Base-by-base conservation (phyloP, 306 rosid genomes). In the Trifolium dubium region DNA sequence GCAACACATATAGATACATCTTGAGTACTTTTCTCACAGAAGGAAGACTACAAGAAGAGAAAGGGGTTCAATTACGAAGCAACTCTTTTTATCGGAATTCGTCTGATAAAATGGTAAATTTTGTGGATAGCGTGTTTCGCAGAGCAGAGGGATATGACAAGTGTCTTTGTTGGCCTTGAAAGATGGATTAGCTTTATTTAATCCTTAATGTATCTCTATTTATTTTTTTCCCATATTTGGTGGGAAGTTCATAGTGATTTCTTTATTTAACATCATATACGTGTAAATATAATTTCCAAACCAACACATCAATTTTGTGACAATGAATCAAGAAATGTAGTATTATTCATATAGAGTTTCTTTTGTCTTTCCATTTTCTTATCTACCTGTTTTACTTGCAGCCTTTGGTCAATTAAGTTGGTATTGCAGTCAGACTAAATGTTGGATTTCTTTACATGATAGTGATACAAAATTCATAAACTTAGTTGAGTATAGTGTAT, bases 261-360 rank as follows among this genome's bases (percentile, higher is more conserved):
- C 82, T 55, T 77, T 46, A 23, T 32, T 73, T 80, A 77, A 53
- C 73, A 66, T 51, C 73, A 7, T 64, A 79, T 82, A 82, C 83
- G 32, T 81, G 97, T 85, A 84, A 81, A 91, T 88, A 64, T 77
- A 46, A 67, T 75, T 78, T 85, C 37, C 58, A 65, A 11, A 76
- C 78, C 75, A 74, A 83, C 79, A 82, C 72, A 59, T 69, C 81
- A 81, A 67, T 81, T 84, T 90, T 84, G 77, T 81, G 76, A 60
- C 68, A 53, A 46, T 64, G 32, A 61, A 43, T 68, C 43, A 35
- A 32, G 74, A 34, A 80, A 73, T 43, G 78, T 0, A 47, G 37
- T 77, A 79, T 35, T 55, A 43, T 66, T 80, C 53, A 39, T 76
- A 50, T 43, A 71, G 71, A 71, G 64, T 55, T 55, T 75, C 32